These are phyloP conservation scores for Metschnikowia shivogae DNA, from an alignment of 805 yeast genomes.

Conservation along the genomic window DNA sequence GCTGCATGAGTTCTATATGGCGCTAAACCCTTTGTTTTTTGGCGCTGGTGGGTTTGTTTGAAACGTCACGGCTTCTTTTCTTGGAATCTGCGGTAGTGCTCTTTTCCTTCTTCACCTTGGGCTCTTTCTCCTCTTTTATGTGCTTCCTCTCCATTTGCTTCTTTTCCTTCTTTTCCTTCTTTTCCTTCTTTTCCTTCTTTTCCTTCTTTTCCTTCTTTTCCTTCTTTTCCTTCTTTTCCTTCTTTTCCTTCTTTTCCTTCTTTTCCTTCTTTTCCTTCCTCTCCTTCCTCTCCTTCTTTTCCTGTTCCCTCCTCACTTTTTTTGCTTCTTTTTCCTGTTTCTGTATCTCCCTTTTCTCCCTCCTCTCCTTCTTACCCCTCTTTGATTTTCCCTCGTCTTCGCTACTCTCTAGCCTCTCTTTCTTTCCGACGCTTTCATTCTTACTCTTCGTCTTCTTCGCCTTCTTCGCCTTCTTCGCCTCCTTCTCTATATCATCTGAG, in stretches of 20 bases:
- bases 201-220: neutral
- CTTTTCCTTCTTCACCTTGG: neutral
- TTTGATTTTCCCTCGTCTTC: slow-evolving; percentile 22
- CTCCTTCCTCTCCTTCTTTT: slow-evolving; percentile 17
- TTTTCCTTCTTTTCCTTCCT: slow-evolving; percentile 4
- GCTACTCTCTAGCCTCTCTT: no score
- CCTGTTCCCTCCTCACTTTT: slow-evolving; percentile 1
- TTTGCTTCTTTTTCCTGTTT: neutral
- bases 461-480: slow-evolving; percentile 26
- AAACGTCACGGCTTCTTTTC: no score
- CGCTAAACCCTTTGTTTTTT: no score
- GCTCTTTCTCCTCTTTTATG: neutral
- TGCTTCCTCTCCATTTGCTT: slow-evolving; percentile 13
- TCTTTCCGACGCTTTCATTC: slow-evolving; percentile 19
- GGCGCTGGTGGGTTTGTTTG: no score
- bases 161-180: slow-evolving; percentile 17
- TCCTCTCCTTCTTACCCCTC: slow-evolving; percentile 16
- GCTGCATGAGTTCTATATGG: no score
- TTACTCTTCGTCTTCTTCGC: slow-evolving; percentile 27
- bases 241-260: slow-evolving; percentile 1
- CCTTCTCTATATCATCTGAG: slow-evolving; percentile 20
- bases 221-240: neutral
- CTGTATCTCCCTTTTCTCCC: neutral
- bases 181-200: slow-evolving; percentile 18
- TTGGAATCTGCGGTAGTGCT: no score